Conservation (phyloP, 495 filamentous ascomycete species). For the Lindgomyces ingoldianus region DNA sequence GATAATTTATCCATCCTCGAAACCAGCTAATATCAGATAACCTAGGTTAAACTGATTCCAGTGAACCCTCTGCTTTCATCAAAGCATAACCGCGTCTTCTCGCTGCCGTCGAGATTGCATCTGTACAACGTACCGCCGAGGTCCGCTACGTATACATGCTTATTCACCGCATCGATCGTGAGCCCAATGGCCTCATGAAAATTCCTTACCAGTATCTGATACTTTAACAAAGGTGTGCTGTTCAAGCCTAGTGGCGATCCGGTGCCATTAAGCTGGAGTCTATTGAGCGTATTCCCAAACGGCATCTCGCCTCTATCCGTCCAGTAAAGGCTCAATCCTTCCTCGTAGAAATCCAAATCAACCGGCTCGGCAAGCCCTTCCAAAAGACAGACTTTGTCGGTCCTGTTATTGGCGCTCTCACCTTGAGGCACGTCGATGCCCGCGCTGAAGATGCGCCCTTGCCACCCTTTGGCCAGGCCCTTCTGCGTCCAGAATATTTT, state of each 20-base stretch:
- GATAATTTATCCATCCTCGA: neutral
- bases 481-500: conserved; percentile 63
- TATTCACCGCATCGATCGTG: conserved; percentile 2
- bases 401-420: conserved; percentile 39
- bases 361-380: conserved; percentile 56
- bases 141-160: conserved; percentile 4
- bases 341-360: conserved; percentile 54
- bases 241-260: neutral
- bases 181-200: conserved; percentile 19
- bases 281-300: conserved; percentile 52
- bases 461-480: conserved; percentile 50
- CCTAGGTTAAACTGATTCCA: neutral
- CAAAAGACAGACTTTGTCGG: conserved; percentile 51
- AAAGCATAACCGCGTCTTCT: neutral
- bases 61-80: neutral
- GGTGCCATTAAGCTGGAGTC: neutral
- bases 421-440: conserved; percentile 45
- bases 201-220: conserved; percentile 8
- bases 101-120: neutral
- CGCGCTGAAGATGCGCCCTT: conserved; percentile 53
- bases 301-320: conserved; percentile 58
- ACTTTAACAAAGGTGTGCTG: neutral
- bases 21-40: neutral
- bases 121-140: conserved; percentile 8
- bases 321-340: conserved; percentile 52